A percentile compares a stretch with the other conserved stretches of the same genome.
Conservation (phyloP, 2,329 filamentous ascomycete species). For the Fusarium oligoseptatum region DNA sequence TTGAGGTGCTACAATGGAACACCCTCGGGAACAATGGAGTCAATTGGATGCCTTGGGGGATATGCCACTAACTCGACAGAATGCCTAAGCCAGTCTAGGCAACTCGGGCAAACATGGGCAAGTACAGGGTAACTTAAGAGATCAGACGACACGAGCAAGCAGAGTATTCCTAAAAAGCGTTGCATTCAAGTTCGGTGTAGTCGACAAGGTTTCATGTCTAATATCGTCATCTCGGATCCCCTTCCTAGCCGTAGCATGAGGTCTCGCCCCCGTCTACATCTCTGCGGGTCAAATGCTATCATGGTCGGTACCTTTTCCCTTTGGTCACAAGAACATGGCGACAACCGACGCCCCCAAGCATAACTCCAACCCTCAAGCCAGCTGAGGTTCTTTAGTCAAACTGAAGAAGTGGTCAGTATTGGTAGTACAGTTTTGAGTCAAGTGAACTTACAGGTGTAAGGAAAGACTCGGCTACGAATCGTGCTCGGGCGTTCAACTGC, state of each 20-base stretch:
- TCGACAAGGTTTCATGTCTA: conserved; percentile 42
- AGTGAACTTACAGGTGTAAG: conserved; percentile 80
- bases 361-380: conserved; percentile 37
- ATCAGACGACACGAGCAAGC: background rate
- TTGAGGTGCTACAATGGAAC: background rate
- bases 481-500: conserved; percentile 93
- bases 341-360: conserved; percentile 29
- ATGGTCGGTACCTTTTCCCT: conserved; percentile 23
- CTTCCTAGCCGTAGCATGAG: conserved; percentile 20
- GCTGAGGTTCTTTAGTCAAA: conserved; percentile 51
- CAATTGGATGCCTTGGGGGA: background rate
- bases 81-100: background rate
- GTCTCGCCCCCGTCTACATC: conserved; percentile 14
- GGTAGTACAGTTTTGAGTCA: background rate
- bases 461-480: conserved; percentile 99
- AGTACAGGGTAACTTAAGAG: background rate
- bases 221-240: conserved; percentile 31
- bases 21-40: background rate
- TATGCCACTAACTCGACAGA: background rate
- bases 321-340: conserved; percentile 24
- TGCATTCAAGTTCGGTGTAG: conserved; percentile 37
- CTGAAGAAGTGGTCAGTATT: conserved; percentile 41
- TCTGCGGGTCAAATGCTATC: conserved; percentile 23
- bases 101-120: background rate
- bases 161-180: conserved; percentile 27